Evolutionary conservation across 2,329 filamentous ascomycete genomes (phyloP), one percentile per base, ranked within the genome.

Genomic region (Ampelomyces quisqualis): DNA sequence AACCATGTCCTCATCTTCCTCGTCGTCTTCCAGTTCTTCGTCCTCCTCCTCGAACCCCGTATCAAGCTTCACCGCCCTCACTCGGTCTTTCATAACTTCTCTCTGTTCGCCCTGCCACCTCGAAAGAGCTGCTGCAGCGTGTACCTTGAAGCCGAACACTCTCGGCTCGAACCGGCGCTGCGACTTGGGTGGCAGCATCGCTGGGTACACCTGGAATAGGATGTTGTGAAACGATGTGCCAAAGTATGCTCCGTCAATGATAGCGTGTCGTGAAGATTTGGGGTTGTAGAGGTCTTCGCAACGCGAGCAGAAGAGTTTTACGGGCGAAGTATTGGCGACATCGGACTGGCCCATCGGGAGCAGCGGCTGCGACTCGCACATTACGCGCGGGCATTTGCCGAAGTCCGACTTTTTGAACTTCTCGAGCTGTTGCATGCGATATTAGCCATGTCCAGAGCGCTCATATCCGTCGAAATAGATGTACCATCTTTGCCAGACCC

Each of bases 241-340:
- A 58, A 98, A 98, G 77, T 97, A 98, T 52, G 93, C 93, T 50
- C 93, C 93, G 67, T 98, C 93, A 62, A 98, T 96, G 44, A 86
- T 81, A 35, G 90, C 90, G 71, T 98, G 93, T 19, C 93, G 88
- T 14, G 89, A 91, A 3, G 93, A 97, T 70, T 98, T 98, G 30
- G 93, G 93, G 72, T 97, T 97, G 78, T 98, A 98, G 45, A 95
- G 86, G 69, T 98, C 93, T 77, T 98, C 93, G 76, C 93, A 98
- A 59, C 90, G 88, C 33, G 87, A 84, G 72, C 93, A 98, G 79
- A 95, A 98, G 38, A 98, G 86, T 72, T 96, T 97, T 54, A 96
- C 93, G 32, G 91, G 84, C 62, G 90, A 94, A 57, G 84, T 76
- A 71, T 90, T 90, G 49, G 93, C 82, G 2, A 91, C 77, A 71